Conservation (phyloP, 2,329 filamentous ascomycete species). For the Colletotrichum noveboracense region DNA sequence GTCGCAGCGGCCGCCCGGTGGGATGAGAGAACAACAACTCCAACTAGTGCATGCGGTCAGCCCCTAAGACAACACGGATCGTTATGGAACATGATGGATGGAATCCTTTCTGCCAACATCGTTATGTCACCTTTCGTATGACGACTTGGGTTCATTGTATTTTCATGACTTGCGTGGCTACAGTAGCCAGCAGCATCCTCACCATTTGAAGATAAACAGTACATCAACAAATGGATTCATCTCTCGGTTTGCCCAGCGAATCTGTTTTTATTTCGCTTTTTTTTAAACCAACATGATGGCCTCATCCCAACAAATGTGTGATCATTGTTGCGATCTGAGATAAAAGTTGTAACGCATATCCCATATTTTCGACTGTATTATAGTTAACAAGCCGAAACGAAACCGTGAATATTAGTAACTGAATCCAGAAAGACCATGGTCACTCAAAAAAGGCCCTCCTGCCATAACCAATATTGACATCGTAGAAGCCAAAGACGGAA, state of each 20-base stretch:
- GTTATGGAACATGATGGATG: background rate
- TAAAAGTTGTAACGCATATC: background rate
- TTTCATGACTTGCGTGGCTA: background rate
- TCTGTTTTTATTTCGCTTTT: background rate
- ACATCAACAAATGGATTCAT: background rate
- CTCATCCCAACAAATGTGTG: background rate
- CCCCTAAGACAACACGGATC: background rate
- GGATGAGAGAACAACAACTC: background rate
- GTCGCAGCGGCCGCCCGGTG: background rate
- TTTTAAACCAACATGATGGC: background rate
- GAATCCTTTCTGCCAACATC: background rate
- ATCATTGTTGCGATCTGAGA: background rate
- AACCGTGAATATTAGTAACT: background rate
- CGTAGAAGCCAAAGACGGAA: background rate
- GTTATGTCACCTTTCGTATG: background rate
- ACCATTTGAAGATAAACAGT: background rate
- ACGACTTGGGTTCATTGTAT: background rate
- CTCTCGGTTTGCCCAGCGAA: background rate
- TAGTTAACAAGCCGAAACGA: background rate
- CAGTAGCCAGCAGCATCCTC: background rate
- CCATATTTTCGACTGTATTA: background rate
- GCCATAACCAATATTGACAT: background rate
- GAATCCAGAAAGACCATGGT: background rate
- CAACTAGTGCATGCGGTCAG: background rate
- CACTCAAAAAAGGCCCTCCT: background rate